Base-by-base conservation (phyloP, 106 monocot genomes). In the Dioscorea zingiberensis region DNA sequence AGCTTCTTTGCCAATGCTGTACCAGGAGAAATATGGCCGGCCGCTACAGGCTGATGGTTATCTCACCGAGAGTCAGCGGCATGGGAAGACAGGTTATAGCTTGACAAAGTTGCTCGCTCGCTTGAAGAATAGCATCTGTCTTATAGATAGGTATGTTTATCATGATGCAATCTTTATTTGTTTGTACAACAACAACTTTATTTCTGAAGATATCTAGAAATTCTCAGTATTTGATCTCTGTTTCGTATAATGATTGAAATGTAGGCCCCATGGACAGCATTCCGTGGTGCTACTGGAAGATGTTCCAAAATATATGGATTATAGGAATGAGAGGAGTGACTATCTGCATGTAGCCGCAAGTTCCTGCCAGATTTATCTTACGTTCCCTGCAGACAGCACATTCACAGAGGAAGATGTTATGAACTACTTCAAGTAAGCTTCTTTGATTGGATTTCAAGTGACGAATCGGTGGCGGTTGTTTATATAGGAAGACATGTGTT, bases 321-420 rank as follows among this genome's bases (percentile, higher is more conserved):
- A 66, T 48, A 62, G 70, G 65, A 73, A 70, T 45, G 78, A 77
- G 7, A 79, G 70, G 57, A 77, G 11, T 18, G 65, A 71, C 17
- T 16, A 13, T 5, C 64, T 68, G 44, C 21, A 29, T 19, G 38
- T 27, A 18, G 44, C 62, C 1, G 44, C 73, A 2, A 77, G 87
- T 55, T 78, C 87, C 13, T 76, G 80, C 64, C 87, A 95, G 71
- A 95, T 95, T 22, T 95, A 95, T 78, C 85, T 95, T 13, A 91
- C 91, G 2, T 95, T 95, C 53, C 84, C 91, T 26, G 75, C 84
- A 19, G 85, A 95, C 27, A 87, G 94, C 80, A 76, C 69, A 46
- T 95, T 91, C 51, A 78, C 80, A 11, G 83, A 91, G 44, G 82
- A 87, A 12, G 94, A 95, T 71, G 87, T 91, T 26, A 53, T 62